phyloP scores from a whole-genome alignment of 2,329 filamentous ascomycete species.

The Aspergillus ustus region DNA sequence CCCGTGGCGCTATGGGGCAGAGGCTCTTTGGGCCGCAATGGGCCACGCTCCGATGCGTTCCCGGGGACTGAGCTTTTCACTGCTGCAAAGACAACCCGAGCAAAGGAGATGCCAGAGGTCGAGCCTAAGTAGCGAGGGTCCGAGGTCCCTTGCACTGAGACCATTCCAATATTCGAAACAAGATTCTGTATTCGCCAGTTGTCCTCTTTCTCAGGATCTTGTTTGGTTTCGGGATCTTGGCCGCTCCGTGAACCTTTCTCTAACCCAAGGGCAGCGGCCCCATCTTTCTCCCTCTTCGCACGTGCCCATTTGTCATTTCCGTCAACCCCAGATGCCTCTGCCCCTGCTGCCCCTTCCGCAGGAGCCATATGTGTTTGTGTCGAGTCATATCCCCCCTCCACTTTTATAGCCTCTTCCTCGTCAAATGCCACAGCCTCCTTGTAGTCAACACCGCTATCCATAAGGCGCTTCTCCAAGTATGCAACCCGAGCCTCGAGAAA shows the following conservation, averaged over 20 bases:
- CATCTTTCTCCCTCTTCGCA: slow-evolving; percentile 32
- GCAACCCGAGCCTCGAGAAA: slow-evolving; percentile 87
- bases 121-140: slow-evolving; percentile 83
- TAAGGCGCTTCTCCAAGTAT: slow-evolving; percentile 78
- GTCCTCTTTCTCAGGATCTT: slow-evolving; percentile 58
- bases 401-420: slow-evolving; percentile 43
- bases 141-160: slow-evolving; percentile 76
- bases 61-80: slow-evolving; percentile 75
- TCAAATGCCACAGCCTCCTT: slow-evolving; percentile 73
- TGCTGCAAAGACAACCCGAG: slow-evolving; percentile 89
- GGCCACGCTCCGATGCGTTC: slow-evolving; percentile 65
- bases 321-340: slow-evolving; percentile 22
- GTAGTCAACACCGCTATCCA: slow-evolving; percentile 70
- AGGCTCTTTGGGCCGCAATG: slow-evolving; percentile 63
- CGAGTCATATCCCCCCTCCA: slow-evolving; percentile 34
- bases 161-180: slow-evolving; percentile 72
- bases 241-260: slow-evolving; percentile 26
- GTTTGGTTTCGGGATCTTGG: slow-evolving; percentile 34
- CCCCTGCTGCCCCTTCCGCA: slow-evolving; percentile 23
- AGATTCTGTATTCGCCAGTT: slow-evolving; percentile 67
- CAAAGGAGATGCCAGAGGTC: slow-evolving; percentile 90
- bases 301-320: slow-evolving; percentile 20
- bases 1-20: slow-evolving; percentile 55
- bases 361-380: slow-evolving; percentile 22
- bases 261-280: slow-evolving; percentile 15